Evolutionary conservation across 441 rosid genomes (phyloP), one percentile per base, ranked within the genome.

Genomic region (Populus hybrid): DNA sequence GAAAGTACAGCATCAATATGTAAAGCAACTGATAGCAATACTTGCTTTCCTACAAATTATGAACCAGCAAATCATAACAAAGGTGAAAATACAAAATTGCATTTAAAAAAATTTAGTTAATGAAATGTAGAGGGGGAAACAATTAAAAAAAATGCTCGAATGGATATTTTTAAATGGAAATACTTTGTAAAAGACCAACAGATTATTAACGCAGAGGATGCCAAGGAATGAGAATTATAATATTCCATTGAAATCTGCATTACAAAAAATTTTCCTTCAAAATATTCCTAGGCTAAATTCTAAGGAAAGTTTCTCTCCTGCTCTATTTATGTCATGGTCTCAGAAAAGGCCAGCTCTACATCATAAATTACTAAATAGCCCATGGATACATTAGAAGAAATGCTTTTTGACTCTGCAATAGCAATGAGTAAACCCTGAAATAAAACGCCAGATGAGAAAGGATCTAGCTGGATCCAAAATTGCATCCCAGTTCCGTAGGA

Each of bases 381-480:
- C 71, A 40, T 10, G 59, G 71, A 36, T 73, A 76, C 77, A 82
- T 74, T 76, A 69, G 77, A 76, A 76, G 78, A 76, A 71, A 77
- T 76, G 66, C 34, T 30, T 77, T 75, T 78, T 61, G 78, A 76
- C 76, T 71, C 72, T 78, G 81, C 80, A 67, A 64, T 66, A 81
- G 69, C 82, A 70, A 82, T 75, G 76, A 72, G n/a, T 80, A 70
- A 69, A 35, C 73, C 35, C 67, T 69, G 65, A 72, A 70, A 69
- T 16, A 81, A 75, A 73, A 79, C 63, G 59, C 71, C 30, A 28
- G 80, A 71, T 46, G 72, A 78, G 69, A 72, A 84, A 65, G 50
- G 63, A 77, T 57, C 77, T 70, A 77, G 80, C 23, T 71, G 79
- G 84, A 84, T 75, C 79, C 84, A 85, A 77, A 86, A 82, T 82